These are phyloP conservation scores for Pseudophaeomoniella oleicola DNA, from an alignment of 2,329 filamentous ascomycete genomes.

Conservation along the genomic window DNA sequence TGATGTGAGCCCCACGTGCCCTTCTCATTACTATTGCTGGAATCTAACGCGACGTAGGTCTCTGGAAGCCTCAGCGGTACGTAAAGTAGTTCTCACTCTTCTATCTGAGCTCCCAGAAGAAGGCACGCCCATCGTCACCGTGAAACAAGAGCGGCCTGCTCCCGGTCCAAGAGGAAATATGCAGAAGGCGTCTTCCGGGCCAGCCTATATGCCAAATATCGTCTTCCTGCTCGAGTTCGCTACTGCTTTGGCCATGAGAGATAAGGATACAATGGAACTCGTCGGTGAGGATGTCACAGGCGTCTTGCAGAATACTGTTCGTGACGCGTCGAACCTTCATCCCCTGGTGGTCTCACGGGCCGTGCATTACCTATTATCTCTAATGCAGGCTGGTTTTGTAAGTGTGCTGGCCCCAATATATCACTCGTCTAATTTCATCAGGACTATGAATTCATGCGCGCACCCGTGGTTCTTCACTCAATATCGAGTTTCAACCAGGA, in stretches of 20 bases:
- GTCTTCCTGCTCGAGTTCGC: conserved; percentile 87
- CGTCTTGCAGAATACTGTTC: conserved; percentile 64
- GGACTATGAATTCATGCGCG: conserved; percentile 83
- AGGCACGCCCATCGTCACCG: conserved; percentile 59
- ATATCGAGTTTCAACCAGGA: conserved; percentile 78
- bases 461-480: conserved; percentile 78
- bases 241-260: conserved; percentile 64
- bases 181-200: conserved; percentile 38
- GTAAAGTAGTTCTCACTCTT: conserved; percentile 55
- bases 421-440: conserved; percentile 22
- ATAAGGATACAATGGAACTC: conserved; percentile 54
- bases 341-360: conserved; percentile 70
- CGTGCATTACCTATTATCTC: conserved; percentile 70
- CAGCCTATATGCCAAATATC: conserved; percentile 69
- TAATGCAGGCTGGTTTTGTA: conserved; percentile 76
- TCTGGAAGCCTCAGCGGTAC: conserved; percentile 45
- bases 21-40: conserved; percentile 4
- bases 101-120: conserved; percentile 80
- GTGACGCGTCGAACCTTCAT: conserved; percentile 67
- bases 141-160: conserved; percentile 70
- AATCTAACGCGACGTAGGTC: conserved; percentile 32
- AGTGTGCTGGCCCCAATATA: conserved; percentile 20
- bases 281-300: conserved; percentile 71
- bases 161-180: conserved; percentile 46
- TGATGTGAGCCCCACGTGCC: conserved; percentile 43